Conservation (phyloP, 1,284 basidiomycete genomes). For the Pyrrhoderma noxium region DNA sequence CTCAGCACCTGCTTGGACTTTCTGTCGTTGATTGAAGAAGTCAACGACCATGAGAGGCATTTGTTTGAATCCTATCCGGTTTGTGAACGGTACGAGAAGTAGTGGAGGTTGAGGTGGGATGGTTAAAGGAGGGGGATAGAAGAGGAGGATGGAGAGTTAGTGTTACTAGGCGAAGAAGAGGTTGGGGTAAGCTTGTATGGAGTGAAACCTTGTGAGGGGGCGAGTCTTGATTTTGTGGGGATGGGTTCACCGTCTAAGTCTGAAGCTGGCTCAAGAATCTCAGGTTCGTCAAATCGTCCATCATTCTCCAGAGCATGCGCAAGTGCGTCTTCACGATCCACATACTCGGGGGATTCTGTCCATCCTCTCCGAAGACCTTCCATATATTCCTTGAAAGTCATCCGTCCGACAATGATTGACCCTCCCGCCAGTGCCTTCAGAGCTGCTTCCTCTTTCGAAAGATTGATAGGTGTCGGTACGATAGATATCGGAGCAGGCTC, state of each 20-base stretch:
- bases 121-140: slow-evolving; percentile 41
- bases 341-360: slow-evolving; percentile 63
- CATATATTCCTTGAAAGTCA: slow-evolving; percentile 93
- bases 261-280: slow-evolving; percentile 27
- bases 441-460: slow-evolving; percentile 48
- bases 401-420: slow-evolving; percentile 81
- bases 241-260: slow-evolving; percentile 31
- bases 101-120: slow-evolving; percentile 80
- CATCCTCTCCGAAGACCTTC: slow-evolving; percentile 82
- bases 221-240: slow-evolving; percentile 34
- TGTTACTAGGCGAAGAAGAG: slow-evolving; percentile 21
- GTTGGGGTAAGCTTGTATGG: slow-evolving; percentile 30
- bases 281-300: slow-evolving; percentile 63
- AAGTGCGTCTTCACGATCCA: slow-evolving; percentile 73
- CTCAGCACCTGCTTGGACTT: slow-evolving; percentile 74
- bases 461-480: slow-evolving; percentile 50
- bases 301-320: slow-evolving; percentile 66
- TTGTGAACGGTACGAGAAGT: slow-evolving; percentile 81
- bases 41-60: slow-evolving; percentile 87
- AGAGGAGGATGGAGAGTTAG: slow-evolving; percentile 22
- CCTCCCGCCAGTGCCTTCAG: slow-evolving; percentile 74
- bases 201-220: slow-evolving; percentile 36
- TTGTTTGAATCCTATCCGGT: slow-evolving; percentile 81
- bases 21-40: slow-evolving; percentile 87
- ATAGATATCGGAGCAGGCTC: slow-evolving; percentile 41